Percentiles rank a stretch among this genome's conserved stretches.
Conservation (phyloP, 768 basidiomycete species). For the Phlegmacium glaucopus region DNA sequence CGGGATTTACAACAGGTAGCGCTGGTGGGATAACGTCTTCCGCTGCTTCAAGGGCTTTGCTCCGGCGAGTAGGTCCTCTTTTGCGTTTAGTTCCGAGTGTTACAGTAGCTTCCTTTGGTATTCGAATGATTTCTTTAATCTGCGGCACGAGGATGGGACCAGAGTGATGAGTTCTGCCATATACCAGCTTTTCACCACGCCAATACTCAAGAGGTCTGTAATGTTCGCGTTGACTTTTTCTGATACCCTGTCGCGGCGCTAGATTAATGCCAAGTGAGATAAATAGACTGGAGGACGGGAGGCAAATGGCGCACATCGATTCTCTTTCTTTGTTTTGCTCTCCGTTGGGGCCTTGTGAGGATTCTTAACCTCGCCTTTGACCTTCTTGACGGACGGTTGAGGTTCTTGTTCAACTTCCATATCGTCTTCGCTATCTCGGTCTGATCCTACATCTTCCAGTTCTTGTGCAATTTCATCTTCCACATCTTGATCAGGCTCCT, state of each 20-base stretch:
- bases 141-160: constrained; percentile 55
- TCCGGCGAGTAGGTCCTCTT: constrained; percentile 42
- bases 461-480: constrained; percentile 43
- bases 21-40: constrained; percentile 21
- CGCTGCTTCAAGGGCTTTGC: constrained; percentile 43
- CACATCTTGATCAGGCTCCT: constrained; percentile 20
- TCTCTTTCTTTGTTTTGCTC: constrained; percentile 37
- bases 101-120: constrained; percentile 38
- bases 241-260: constrained; percentile 51
- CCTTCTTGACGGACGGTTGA: constrained; percentile 36
- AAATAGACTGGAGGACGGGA: not conserved
- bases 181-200: constrained; percentile 89
- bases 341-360: constrained; percentile 17
- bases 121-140: constrained; percentile 66
- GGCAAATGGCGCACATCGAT: constrained; percentile 27
- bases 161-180: constrained; percentile 47
- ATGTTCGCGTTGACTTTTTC: constrained; percentile 67
- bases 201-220: constrained; percentile 84
- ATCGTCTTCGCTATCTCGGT: constrained; percentile 28
- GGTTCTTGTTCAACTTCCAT: constrained; percentile 25
- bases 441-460: constrained; percentile 34
- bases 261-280: not conserved
- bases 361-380: constrained; percentile 23
- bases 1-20: constrained; percentile 38
- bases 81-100: constrained; percentile 34